Percentiles rank a stretch among this genome's conserved stretches.
Evolutionary conservation across 768 basidiomycete genomes (phyloP).

Genomic region (Paxillus ammoniavirescens): DNA sequence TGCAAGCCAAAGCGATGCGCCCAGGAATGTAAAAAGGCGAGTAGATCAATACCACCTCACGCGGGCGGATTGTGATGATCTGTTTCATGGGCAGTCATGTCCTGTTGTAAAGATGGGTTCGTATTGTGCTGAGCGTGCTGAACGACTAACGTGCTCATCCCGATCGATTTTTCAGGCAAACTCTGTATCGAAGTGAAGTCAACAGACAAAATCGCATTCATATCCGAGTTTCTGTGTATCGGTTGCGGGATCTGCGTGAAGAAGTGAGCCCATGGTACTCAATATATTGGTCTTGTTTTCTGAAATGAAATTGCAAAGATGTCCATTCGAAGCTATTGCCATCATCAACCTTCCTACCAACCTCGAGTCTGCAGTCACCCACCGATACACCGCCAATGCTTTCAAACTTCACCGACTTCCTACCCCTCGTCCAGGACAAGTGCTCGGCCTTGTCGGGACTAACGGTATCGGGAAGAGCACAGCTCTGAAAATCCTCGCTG

Average conservation of each 20-base stretch:
- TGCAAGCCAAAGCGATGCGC: conserved; percentile 98
- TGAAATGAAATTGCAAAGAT: conserved; percentile 49
- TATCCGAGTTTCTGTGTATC: conserved; percentile 98
- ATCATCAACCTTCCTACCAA: conserved; percentile 99
- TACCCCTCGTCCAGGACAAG: conserved; percentile 95
- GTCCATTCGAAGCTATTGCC: conserved; percentile 97
- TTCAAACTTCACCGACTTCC: conserved; percentile 99
- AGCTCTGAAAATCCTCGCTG: conserved; percentile 93
- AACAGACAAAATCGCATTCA: conserved; percentile 95
- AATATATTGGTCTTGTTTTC: neutral
- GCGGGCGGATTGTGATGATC: conserved; percentile 4
- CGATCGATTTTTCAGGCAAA: conserved; percentile 59
- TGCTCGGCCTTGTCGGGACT: conserved; percentile 96
- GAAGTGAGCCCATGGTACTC: conserved; percentile 60
- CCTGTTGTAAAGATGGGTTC: conserved; percentile 97
- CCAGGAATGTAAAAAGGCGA: conserved; percentile 96
- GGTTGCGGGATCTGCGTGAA: conserved; percentile 99
- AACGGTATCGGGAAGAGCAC: conserved; percentile 99
- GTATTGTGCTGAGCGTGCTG: conserved; percentile 17
- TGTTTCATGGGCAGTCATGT: conserved; percentile 60
- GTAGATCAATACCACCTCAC: conserved; percentile 2
- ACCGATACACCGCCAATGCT: conserved; percentile 96
- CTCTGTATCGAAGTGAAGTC: conserved; percentile 98
- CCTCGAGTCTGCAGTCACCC: conserved; percentile 92
- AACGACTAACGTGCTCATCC: neutral